Conservation (phyloP, 176 grass and related monocot species). For the Phragmites australis region DNA sequence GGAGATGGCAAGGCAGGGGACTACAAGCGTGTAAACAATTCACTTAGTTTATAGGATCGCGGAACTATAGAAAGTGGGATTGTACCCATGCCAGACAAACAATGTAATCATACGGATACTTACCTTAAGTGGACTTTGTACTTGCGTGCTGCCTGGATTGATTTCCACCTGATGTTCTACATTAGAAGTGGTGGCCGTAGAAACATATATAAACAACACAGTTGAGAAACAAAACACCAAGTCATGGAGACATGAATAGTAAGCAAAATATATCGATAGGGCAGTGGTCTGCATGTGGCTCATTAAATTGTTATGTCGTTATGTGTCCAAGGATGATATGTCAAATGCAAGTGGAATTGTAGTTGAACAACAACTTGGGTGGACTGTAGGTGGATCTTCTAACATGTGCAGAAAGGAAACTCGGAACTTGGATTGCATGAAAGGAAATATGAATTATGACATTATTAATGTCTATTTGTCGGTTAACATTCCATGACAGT, state of each 20-base stretch:
- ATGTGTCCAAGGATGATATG: background rate
- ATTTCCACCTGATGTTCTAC: slow-evolving; percentile 13
- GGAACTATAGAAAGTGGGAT: background rate
- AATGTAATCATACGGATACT: background rate
- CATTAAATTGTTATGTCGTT: background rate
- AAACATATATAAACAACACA: background rate
- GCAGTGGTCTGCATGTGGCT: background rate
- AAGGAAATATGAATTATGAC: slow-evolving; percentile 16
- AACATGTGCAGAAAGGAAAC: slow-evolving; percentile 2
- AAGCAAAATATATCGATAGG: background rate
- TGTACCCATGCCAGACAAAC: background rate
- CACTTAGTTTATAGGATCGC: background rate
- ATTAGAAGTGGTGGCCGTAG: slow-evolving; percentile 12
- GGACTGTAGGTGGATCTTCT: background rate
- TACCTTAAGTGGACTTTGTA: slow-evolving; percentile 26
- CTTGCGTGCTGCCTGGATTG: slow-evolving; percentile 1
- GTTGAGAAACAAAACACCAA: background rate
- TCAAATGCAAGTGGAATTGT: background rate
- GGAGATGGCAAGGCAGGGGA: slow-evolving; percentile 1
- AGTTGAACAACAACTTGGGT: background rate
- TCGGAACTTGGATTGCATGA: background rate
- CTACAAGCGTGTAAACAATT: slow-evolving; percentile 26
- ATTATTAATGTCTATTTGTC: background rate
- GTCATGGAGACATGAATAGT: background rate
- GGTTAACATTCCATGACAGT: background rate